Conservation (phyloP, 2,329 filamentous ascomycete species). For the Reticulascus tulasneorum region DNA sequence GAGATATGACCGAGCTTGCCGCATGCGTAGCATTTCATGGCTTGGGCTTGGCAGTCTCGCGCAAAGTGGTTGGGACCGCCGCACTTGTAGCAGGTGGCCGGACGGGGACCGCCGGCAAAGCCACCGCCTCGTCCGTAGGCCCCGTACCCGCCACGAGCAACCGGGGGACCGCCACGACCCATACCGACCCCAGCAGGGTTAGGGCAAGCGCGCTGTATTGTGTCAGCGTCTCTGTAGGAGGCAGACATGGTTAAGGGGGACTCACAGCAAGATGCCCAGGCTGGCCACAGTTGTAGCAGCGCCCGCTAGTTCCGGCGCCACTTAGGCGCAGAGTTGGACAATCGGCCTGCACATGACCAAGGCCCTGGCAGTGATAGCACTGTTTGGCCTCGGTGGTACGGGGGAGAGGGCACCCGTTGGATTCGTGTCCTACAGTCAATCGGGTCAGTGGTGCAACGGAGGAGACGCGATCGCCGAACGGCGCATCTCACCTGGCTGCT, state of each 20-base stretch:
- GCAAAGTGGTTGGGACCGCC: constrained; percentile 95
- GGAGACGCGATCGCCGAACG: background rate
- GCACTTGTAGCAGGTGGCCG: constrained; percentile 71
- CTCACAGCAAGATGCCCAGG: constrained; percentile 85
- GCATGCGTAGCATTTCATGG: constrained; percentile 98
- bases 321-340: constrained; percentile 94
- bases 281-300: constrained; percentile 96
- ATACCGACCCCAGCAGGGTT: constrained; percentile 61
- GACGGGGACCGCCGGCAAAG: constrained; percentile 65
- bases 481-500: constrained; percentile 65
- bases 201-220: constrained; percentile 70
- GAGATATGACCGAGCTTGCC: constrained; percentile 92
- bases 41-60: constrained; percentile 95
- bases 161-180: constrained; percentile 63
- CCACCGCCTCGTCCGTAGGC: constrained; percentile 70
- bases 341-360: constrained; percentile 97
- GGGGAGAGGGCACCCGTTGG: constrained; percentile 93
- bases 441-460: constrained; percentile 10
- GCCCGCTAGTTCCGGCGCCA: constrained; percentile 74
- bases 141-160: constrained; percentile 68
- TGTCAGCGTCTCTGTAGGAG: constrained; percentile 2
- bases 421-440: constrained; percentile 73
- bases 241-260: constrained; percentile 14
- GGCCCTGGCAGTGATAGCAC: constrained; percentile 99
- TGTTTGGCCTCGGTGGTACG: constrained; percentile 98